phyloP scores from a whole-genome alignment of 2,329 filamentous ascomycete genomes.

The Cladosporium sp. region DNA sequence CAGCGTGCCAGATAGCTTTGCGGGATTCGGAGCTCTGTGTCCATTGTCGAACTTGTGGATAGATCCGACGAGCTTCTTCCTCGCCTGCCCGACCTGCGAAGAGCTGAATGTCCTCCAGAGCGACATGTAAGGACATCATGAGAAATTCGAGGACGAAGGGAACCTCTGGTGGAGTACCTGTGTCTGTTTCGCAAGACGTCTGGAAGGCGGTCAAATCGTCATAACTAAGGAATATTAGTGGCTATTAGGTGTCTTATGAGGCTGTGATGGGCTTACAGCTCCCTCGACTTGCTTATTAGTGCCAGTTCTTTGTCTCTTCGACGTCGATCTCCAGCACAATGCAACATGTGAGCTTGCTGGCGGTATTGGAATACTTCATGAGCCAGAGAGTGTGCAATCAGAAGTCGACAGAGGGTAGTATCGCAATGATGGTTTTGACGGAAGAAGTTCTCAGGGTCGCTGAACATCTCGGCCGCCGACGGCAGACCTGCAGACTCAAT shows the following conservation, averaged over 20 bases:
- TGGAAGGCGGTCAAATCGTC: constrained; percentile 20
- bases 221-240: constrained; percentile 4
- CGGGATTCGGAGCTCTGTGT: constrained; percentile 49
- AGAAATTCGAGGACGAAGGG: constrained; percentile 45
- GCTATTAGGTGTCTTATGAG: neutral
- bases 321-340: constrained; percentile 17
- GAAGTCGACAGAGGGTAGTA: constrained; percentile 52
- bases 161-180: constrained; percentile 24
- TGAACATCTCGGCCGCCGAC: constrained; percentile 44
- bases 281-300: constrained; percentile 20
- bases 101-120: constrained; percentile 58
- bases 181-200: constrained; percentile 20
- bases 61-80: constrained; percentile 57
- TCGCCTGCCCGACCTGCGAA: constrained; percentile 63
- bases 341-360: constrained; percentile 37
- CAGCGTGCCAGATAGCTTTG: constrained; percentile 61
- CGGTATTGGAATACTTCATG: constrained; percentile 57
- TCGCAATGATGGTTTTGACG: constrained; percentile 48
- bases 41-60: constrained; percentile 55
- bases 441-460: constrained; percentile 15
- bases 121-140: constrained; percentile 59
- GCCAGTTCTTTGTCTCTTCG: constrained; percentile 24
- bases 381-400: constrained; percentile 57
- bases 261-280: constrained; percentile 11
- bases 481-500: constrained; percentile 38